Evolutionary conservation across 257 asterid genomes (phyloP), one percentile per base, ranked within the genome.

Genomic region (Solanum sparsipilum): DNA sequence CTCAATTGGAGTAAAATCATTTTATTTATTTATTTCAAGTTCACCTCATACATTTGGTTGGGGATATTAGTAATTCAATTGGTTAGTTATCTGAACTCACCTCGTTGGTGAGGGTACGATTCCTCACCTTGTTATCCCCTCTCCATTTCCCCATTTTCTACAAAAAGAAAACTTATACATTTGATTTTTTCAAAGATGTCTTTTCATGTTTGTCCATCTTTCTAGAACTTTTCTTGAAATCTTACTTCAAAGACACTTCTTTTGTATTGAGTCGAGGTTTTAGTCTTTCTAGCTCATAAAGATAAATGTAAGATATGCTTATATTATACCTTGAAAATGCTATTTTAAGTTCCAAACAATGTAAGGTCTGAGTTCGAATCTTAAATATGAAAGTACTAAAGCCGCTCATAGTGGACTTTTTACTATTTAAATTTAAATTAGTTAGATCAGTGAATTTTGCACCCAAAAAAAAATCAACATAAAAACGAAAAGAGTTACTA

Each of bases 1-100:
- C 48, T 91, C 32, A 18, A 7, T 86, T 91, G 76, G 82, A 88
- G 87, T 83, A 9, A 84, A 86, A 46, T 70, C 67, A 76, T 70
- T 18, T 32, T 72, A 6, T 60, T 21, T 21, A 9, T 29, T 16
- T 34, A 20, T 34, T 16, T 34, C 79, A 32, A 34, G 6, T 63
- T 70, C 34, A 44, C 27, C 83, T 6, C 72, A 58, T 65, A 39
- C 9, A 31, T 52, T 65, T 75, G 23, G 1, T 58, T 15, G 20
- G 60, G 60, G 60, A 48, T 48, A 5, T 16, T 48, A 48, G 8
- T 48, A 5, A 8, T 48, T 48, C 21, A 48, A 15, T 48, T 15
- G 3, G 60, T 48, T 48, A 15, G 21, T 5, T 48, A 48, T 12
- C 0, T 58, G 12, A 58, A 58, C 0, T 58, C 25, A 58, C 67